A percentile compares a stretch with the other conserved stretches of the same genome.
These are phyloP conservation scores for Trypanosoma caninum DNA, from an alignment of 208 protist genomes.

Conservation along the genomic window DNA sequence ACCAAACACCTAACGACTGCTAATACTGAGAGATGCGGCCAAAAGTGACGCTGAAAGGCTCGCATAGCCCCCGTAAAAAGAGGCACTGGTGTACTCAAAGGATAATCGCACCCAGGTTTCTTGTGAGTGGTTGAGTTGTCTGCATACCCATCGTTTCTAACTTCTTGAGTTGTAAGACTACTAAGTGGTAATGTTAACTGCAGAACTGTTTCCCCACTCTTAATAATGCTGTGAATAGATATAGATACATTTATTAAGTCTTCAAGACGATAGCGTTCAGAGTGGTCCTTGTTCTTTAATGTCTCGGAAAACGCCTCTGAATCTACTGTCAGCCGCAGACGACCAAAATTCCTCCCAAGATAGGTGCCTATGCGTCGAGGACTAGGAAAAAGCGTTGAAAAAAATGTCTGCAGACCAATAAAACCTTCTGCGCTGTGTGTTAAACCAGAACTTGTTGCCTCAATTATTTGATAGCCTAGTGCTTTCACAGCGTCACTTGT, in stretches of 20 bases:
- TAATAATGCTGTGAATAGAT: conserved; percentile 47
- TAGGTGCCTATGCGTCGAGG: conserved; percentile 52
- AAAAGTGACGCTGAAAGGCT: conserved; percentile 10
- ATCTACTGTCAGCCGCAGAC: conserved; percentile 40
- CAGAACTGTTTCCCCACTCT: conserved; percentile 35
- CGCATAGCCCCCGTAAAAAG: conserved; percentile 8
- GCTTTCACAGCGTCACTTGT: conserved; percentile 29
- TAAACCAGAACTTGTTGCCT: conserved; percentile 78
- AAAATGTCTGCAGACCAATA: conserved; percentile 29
- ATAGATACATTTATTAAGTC: conserved; percentile 51
- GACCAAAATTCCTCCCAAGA: conserved; percentile 71
- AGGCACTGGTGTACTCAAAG: conserved; percentile 2
- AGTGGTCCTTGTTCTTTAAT: background rate
- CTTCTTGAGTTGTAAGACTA: conserved; percentile 39
- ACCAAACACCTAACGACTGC: background rate
- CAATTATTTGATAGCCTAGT: conserved; percentile 68
- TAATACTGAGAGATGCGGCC: conserved; percentile 4
- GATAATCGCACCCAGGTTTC: too few relatives aligned
- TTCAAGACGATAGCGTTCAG: conserved; percentile 24
- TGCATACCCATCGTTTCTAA: background rate
- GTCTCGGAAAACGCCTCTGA: background rate
- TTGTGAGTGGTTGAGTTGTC: too few relatives aligned
- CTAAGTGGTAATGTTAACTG: conserved; percentile 51
- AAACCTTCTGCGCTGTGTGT: conserved; percentile 72
- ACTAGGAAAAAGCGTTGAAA: conserved; percentile 43